Evolutionary conservation across 2,329 filamentous ascomycete species (phyloP).

Genomic region (Apiospora arundinis): DNA sequence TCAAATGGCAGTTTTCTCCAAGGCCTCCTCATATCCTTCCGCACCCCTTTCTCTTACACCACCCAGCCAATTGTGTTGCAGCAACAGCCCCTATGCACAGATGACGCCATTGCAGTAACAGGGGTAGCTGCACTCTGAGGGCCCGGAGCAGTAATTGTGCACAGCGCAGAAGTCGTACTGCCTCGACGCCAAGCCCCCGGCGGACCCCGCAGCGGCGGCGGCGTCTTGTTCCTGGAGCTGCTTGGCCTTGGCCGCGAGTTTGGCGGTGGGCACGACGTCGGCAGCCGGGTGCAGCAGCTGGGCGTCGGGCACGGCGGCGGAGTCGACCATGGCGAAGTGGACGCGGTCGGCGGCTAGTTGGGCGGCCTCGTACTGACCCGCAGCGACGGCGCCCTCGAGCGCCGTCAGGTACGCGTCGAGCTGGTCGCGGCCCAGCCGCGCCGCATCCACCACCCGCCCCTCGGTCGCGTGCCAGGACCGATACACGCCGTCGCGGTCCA

Average conservation of each 20-base stretch:
- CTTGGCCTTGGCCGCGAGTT: neutral
- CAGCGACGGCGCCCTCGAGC: neutral
- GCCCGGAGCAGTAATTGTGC: no score
- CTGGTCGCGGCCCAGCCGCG: neutral
- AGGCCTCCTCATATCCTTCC: no score
- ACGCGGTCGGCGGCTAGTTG: neutral
- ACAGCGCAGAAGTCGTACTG: no score
- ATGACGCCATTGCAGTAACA: no score
- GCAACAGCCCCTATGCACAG: no score
- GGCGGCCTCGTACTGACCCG: neutral
- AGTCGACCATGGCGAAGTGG: neutral
- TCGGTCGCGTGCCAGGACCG: neutral
- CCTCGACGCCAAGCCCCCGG: no score
- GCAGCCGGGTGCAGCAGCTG: neutral
- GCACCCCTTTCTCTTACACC: no score
- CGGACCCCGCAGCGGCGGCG: no score
- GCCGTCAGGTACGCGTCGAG: neutral
- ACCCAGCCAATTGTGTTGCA: no score
- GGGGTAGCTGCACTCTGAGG: no score
- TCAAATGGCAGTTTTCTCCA: no score
- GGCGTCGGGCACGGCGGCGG: neutral
- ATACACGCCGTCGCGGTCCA: slow-evolving; percentile 5
- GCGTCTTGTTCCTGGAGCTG: neutral
- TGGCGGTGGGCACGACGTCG: slow-evolving; percentile 4
- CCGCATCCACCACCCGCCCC: neutral